Base-by-base conservation (phyloP, 1,139 yeast genomes). In the Wickerhamomyces sp. region DNA sequence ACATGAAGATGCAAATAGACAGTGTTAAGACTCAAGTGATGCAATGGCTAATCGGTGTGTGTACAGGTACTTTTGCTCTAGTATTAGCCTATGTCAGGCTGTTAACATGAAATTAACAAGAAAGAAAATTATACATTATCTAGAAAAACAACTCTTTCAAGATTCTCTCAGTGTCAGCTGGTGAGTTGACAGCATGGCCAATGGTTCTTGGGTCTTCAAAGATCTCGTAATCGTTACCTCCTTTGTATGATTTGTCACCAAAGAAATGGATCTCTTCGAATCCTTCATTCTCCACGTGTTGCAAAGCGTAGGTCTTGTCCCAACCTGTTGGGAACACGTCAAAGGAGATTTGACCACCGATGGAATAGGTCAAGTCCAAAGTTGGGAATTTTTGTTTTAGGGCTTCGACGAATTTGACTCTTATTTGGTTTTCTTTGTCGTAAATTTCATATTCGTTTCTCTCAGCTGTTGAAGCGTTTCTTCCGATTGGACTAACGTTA, bases 281-380 rank as follows among this genome's bases (percentile, higher is more conserved):
- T 49, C 83, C 79, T 68, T 90, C 97, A 47, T 73, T 68, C 57
- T 70, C 89, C 56, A 92, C 90, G 69, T 90, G 98, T 67, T 82
- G 89, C 62, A 94, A 79, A 68, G 96, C 87, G 72, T 90, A 94
- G 48, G 98, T 94, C 79, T 94, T 92, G 68, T 92, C 98, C 99
- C 99, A 92, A 60, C 99, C 99, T 50, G 96, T 86, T 70, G 99
- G 99, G 90, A 92, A 92, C 52, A 92, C 98, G 60, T 92, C 99
- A 60, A 92, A 92, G 36, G 98, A 92, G 65, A 92, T 92, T 76
- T 92, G 97, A 55, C 99, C 99, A 65, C 97, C 98, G 55, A 92
- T 92, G 43, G 98, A 92, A 76, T 85, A 94, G 52, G 97, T 90
- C 63, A 92, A 77, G 39, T 83, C 86, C 58, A 71, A 73, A 65